Base-by-base conservation (phyloP, 1,284 basidiomycete genomes). In the Mycena citricolor region DNA sequence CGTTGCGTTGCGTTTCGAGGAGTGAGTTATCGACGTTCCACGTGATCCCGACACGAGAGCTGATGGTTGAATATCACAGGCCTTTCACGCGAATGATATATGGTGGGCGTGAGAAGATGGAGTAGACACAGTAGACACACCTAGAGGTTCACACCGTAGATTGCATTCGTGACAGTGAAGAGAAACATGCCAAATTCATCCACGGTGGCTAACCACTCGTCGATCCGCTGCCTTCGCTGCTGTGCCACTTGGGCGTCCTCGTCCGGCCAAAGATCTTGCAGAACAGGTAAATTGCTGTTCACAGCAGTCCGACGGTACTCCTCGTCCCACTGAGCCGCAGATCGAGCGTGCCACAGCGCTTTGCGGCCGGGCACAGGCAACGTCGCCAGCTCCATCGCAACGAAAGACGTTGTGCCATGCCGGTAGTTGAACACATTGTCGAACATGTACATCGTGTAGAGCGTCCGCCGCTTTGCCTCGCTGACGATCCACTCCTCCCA, bases 121-220 rank as follows among this genome's bases (percentile, higher is more conserved):
- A n/a, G n/a, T n/a, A n/a, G n/a, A n/a, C n/a, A n/a, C n/a, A n/a
- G n/a, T n/a, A n/a, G n/a, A n/a, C n/a, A n/a, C n/a, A n/a, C n/a
- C n/a, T n/a, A n/a, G n/a, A n/a, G n/a, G n/a, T n/a, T n/a, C n/a
- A n/a, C n/a, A n/a, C n/a, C n/a, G n/a, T n/a, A n/a, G n/a, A n/a
- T n/a, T n/a, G n/a, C n/a, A n/a, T 3, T 31, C 4, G 25, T 17
- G 8, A 41, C n/a, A 17, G 49, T 14, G 22, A 39, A 51, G 14
- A 51, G 11, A 19, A 51, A 47, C 40, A 51, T 51, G 17, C 49
- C 49, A 34, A 46, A 47, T 38, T 46, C 49, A 22, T 47, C 49
- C 4, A 32, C 44, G 19, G 36, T 26, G 21, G 32, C 48, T 8
- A 46, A 17, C 43, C 39, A 46, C 25, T 29, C 22, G 19, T 50